Evolutionary conservation across 148 eudicot genomes (phyloP).

Genomic region (Rhododendron mucronatum): DNA sequence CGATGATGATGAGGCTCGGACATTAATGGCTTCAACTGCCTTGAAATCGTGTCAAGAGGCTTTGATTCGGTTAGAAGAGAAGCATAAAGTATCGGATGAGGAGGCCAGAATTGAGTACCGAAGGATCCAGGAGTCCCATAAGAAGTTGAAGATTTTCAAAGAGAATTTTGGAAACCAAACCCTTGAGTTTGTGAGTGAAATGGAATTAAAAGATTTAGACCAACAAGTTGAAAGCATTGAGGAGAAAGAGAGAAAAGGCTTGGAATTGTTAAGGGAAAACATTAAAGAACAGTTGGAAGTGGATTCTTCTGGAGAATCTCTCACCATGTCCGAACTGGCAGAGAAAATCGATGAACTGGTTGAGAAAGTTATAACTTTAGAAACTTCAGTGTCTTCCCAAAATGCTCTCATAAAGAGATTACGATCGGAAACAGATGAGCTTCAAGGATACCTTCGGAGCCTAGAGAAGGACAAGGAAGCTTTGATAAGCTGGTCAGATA

Average conservation of each 20-base stretch:
- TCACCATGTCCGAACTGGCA: constrained; percentile 60
- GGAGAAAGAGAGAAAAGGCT: constrained; percentile 23
- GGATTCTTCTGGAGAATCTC: constrained; percentile 20
- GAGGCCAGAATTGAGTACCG: constrained; percentile 51
- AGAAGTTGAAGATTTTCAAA: constrained; percentile 42
- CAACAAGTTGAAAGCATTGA: constrained; percentile 19
- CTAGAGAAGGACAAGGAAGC: constrained; percentile 50
- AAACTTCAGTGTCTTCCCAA: constrained; percentile 53
- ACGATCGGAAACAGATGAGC: constrained; percentile 42
- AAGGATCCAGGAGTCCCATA: constrained; percentile 41
- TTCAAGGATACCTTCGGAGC: constrained; percentile 40
- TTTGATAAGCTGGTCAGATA: constrained; percentile 22
- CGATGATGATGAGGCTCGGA: constrained; percentile 70
- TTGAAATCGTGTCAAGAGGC: constrained; percentile 59
- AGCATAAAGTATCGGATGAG: constrained; percentile 33
- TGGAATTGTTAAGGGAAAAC: constrained; percentile 25
- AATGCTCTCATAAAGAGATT: constrained; percentile 53
- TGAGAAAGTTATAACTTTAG: constrained; percentile 50
- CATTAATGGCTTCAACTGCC: constrained; percentile 57
- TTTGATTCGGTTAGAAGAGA: constrained; percentile 43
- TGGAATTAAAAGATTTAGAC: constrained; percentile 16
- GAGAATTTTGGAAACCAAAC: neutral
- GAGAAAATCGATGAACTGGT: constrained; percentile 76
- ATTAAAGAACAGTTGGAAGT: constrained; percentile 36
- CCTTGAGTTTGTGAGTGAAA: neutral